Base-by-base conservation (phyloP, 129 eudicot species). In the Helianthus annuus region DNA sequence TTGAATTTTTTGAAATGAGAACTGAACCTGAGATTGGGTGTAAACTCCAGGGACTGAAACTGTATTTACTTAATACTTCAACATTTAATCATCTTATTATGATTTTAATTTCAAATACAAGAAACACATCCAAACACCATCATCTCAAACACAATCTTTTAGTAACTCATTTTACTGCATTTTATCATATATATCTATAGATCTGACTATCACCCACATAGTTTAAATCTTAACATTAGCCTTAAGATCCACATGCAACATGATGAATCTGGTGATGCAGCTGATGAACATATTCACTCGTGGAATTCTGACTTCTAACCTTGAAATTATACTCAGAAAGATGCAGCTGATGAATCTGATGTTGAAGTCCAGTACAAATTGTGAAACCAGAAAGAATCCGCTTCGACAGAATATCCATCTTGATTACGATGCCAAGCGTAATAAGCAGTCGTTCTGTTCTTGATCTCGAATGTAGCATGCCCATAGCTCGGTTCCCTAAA, bases 381-480 rank as follows among this genome's bases (percentile, higher is more conserved):
- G 22, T 70, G 70, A 77, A 92, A 82, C 97, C 94, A 89, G 39
- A 86, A 61, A 15, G 91, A 86, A 73, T 92, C 97, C 4, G 87
- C 97, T 79, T 83, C 94, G 0, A 86, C 86, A 2, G 94, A 85
- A 59, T 75, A 76, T 38, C 87, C 91, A 70, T 92, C 97, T 78
- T 92, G 89, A 78, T 92, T 92, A 5, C 97, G 89, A 74, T 92
- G 94, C 96, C 97, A 92, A 3, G 79, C 74, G 61, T 86, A 92
- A 79, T 83, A 73, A 17, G 97, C 96, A 72, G 85, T 93, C 19
- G 88, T 89, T 73, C 87, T 74, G 87, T 92, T 89, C 75, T 85
- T 89, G 29, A 92, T 92, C 32, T 86, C 87, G 51, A 92, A 89
- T 13, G 69, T 89, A 3, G 89, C 97, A 42, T 92, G 97, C 36